Evolutionary conservation across 176 grass and related monocot genomes (phyloP).

Genomic region (Pontederia crassipes): DNA sequence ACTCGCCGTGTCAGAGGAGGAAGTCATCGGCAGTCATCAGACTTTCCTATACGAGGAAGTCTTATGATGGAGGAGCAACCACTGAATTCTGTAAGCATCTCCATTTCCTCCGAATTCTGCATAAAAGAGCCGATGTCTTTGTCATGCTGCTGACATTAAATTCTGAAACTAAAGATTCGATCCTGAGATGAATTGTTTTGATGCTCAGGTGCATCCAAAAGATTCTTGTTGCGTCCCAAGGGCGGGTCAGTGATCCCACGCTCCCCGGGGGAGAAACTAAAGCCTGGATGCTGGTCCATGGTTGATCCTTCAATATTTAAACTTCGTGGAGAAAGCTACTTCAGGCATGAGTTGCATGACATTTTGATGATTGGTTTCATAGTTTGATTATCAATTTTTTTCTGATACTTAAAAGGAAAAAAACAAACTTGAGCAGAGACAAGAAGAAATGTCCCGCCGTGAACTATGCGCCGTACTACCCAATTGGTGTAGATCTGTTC

Average conservation of each 20-base stretch:
- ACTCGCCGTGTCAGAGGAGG: slow-evolving; percentile 42
- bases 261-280: slow-evolving; percentile 36
- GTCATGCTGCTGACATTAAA: neutral
- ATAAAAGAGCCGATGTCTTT: neutral
- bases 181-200: neutral
- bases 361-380: too few relatives aligned
- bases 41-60: slow-evolving; percentile 69
- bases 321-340: slow-evolving; percentile 84
- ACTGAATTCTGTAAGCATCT: slow-evolving; percentile 43
- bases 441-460: slow-evolving; percentile 82
- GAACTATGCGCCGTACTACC: slow-evolving; percentile 91
- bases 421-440: slow-evolving; percentile 38
- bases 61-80: slow-evolving; percentile 47
- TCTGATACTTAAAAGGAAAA: too few relatives aligned
- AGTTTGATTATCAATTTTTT: too few relatives aligned
- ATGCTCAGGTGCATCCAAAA: slow-evolving; percentile 59
- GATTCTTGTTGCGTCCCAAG: slow-evolving; percentile 57
- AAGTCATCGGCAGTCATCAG: slow-evolving; percentile 60
- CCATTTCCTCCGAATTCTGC: neutral
- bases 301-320: slow-evolving; percentile 81
- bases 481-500: slow-evolving; percentile 88
- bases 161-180: neutral
- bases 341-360: slow-evolving; percentile 37
- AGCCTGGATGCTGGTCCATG: slow-evolving; percentile 55
- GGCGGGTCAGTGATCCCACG: slow-evolving; percentile 47